Evolutionary conservation across 129 eudicot species (phyloP), one percentile per base, ranked within the genome.

Genomic region (Mikania micrantha): DNA sequence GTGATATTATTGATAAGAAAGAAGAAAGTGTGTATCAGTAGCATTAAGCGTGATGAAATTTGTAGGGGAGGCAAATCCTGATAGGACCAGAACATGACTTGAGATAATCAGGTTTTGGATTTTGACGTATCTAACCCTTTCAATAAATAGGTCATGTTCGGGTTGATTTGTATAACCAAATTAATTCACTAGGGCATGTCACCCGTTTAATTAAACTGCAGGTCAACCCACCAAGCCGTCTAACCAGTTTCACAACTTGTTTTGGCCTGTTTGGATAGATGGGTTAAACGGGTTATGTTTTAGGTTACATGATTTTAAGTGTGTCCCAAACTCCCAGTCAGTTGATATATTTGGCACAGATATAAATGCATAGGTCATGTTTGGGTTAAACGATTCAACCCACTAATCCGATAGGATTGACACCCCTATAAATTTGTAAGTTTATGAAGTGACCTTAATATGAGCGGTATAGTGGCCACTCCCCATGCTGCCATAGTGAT

Each of bases 401-500:
- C 13, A 7, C 27, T 13, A 6, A 20, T 2, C 32, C n/a, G 24
- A 41, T 9, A 17, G 10, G 32, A 42, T 12, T 13, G 34, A 11
- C 35, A 54, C 35, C 36, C 35, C 32, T 21, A 52, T 2, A 44
- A 45, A 72, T 34, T 31, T 60, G 35, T 21, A 42, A 64, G 65
- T 53, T 64, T 19, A 53, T 41, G 27, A 41, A 32, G 41, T 67
- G 36, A 76, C 98, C 95, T 92, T 92, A 48, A 92, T 92, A 71
- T 92, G 81, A 19, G 98, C 95, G 10, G 98, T 92, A 60, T 92
- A 92, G 67, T 92, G 98, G 45, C 98, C 98, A 75, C 98, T 88
- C 63, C 98, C 98, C 98, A 92, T 92, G 84, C 95, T 79, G 56
- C 98, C 96, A 74, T 84, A 92, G 79, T 92, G 98, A 82, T 92